phyloP scores from a whole-genome alignment of 768 basidiomycete genomes.

The Boletus rufocinnamomeus region DNA sequence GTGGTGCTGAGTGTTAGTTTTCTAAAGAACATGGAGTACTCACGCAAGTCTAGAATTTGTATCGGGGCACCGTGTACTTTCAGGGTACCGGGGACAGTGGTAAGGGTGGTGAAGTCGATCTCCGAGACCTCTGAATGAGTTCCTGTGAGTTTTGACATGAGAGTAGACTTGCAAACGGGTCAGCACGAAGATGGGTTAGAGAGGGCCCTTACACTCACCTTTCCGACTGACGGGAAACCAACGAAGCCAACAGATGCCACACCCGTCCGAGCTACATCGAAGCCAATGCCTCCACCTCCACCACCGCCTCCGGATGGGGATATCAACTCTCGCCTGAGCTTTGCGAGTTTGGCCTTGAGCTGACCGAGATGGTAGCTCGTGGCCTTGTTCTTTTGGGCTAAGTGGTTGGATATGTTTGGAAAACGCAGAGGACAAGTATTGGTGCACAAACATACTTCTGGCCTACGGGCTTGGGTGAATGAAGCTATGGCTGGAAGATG shows the following conservation, averaged over 20 bases:
- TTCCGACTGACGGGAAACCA: slow-evolving; percentile 93
- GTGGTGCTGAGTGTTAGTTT: slow-evolving; percentile 18
- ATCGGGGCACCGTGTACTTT: slow-evolving; percentile 96
- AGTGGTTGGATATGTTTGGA: slow-evolving; percentile 17
- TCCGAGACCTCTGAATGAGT: slow-evolving; percentile 95
- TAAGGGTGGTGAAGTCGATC: slow-evolving; percentile 96
- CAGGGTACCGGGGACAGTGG: slow-evolving; percentile 92
- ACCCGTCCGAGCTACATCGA: slow-evolving; percentile 98
- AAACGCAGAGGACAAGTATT: slow-evolving; percentile 12
- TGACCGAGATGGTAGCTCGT: slow-evolving; percentile 95
- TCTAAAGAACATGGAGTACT: slow-evolving; percentile 31
- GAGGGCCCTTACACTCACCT: slow-evolving; percentile 47
- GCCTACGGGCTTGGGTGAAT: slow-evolving; percentile 49
- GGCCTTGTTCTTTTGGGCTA: slow-evolving; percentile 95
- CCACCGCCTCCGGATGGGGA: slow-evolving; percentile 75
- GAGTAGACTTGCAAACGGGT: slow-evolving; percentile 61
- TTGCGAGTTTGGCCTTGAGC: slow-evolving; percentile 98
- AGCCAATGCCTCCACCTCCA: slow-evolving; percentile 87
- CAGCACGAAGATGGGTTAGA: slow-evolving; percentile 2
- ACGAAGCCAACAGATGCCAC: slow-evolving; percentile 96
- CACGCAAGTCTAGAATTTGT: slow-evolving; percentile 90
- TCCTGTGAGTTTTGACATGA: slow-evolving; percentile 96
- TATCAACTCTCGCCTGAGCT: slow-evolving; percentile 93
- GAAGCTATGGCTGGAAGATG: slow-evolving; percentile 22
- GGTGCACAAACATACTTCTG: slow-evolving; percentile 61